phyloP scores from a whole-genome alignment of 257 asterid genomes.

The Solanum dulcamara region DNA sequence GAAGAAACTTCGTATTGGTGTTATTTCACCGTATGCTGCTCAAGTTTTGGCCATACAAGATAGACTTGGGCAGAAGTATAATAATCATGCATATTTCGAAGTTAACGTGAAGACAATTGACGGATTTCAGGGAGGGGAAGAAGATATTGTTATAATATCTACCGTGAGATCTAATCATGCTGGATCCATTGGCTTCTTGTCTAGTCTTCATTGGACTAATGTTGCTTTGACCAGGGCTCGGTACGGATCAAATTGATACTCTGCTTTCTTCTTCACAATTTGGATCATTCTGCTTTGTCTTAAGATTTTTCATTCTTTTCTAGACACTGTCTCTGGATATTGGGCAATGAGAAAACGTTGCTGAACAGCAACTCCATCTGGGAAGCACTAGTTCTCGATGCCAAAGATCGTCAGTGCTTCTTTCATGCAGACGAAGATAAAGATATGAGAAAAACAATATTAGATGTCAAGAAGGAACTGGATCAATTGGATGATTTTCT shows the following conservation, averaged over 20 bases:
- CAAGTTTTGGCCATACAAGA: slow-evolving; percentile 46
- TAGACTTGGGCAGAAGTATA: slow-evolving; percentile 15
- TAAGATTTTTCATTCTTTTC: background rate
- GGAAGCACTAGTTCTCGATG: slow-evolving; percentile 36
- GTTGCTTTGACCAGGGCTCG: slow-evolving; percentile 74
- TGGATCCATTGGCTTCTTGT: slow-evolving; percentile 46
- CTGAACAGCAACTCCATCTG: slow-evolving; percentile 28
- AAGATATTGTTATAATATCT: slow-evolving; percentile 50
- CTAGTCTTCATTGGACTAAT: slow-evolving; percentile 43
- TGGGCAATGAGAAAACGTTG: slow-evolving; percentile 47
- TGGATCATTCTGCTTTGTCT: background rate
- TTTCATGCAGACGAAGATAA: slow-evolving; percentile 38
- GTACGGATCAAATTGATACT: slow-evolving; percentile 7
- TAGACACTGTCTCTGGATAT: slow-evolving; percentile 56
- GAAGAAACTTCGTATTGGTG: slow-evolving; percentile 39
- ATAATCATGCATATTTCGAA: slow-evolving; percentile 18
- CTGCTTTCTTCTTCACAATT: background rate
- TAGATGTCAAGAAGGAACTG: slow-evolving; percentile 32
- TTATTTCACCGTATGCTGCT: slow-evolving; percentile 60
- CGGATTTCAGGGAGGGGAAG: slow-evolving; percentile 67
- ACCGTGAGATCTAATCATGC: slow-evolving; percentile 38
- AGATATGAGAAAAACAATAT: slow-evolving; percentile 20
- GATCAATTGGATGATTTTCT: slow-evolving; percentile 52
- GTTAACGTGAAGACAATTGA: slow-evolving; percentile 52
- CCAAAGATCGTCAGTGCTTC: slow-evolving; percentile 40